Evolutionary conservation across 1,284 basidiomycete genomes (phyloP).

Genomic region (Tylopilus microsporus): DNA sequence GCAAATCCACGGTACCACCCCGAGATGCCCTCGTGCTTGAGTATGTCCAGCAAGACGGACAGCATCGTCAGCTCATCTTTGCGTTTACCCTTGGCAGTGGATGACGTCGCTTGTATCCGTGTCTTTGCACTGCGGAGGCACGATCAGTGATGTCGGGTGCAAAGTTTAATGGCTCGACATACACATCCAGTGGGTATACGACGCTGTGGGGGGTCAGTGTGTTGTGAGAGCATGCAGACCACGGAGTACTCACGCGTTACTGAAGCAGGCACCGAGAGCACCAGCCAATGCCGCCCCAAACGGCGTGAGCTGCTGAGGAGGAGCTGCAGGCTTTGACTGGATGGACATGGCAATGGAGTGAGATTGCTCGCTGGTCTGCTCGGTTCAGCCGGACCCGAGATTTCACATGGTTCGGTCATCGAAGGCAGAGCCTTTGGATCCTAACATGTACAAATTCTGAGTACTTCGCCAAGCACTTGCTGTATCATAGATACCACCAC

Average conservation of each 20-base stretch:
- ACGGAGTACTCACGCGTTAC: slow-evolving; percentile 71
- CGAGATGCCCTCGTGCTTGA: slow-evolving; percentile 72
- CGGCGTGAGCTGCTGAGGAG: slow-evolving; percentile 66
- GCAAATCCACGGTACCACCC: slow-evolving; percentile 92
- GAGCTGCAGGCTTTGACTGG: slow-evolving; percentile 25
- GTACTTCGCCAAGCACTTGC: too few relatives aligned
- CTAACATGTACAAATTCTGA: too few relatives aligned
- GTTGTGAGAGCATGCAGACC: background rate
- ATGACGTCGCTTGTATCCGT: slow-evolving; percentile 75
- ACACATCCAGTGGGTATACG: slow-evolving; percentile 94
- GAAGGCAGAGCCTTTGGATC: too few relatives aligned
- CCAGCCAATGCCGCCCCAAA: slow-evolving; percentile 92
- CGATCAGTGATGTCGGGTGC: slow-evolving; percentile 2
- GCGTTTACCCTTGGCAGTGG: slow-evolving; percentile 46
- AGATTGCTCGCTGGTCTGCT: too few relatives aligned
- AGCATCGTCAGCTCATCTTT: slow-evolving; percentile 61
- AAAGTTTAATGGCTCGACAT: slow-evolving; percentile 36
- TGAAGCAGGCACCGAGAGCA: slow-evolving; percentile 90
- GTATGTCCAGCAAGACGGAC: slow-evolving; percentile 62
- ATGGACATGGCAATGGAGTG: slow-evolving; percentile 20
- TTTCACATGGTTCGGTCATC: too few relatives aligned
- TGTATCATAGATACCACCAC: too few relatives aligned
- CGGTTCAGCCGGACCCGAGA: too few relatives aligned
- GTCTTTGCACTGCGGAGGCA: slow-evolving; percentile 75
- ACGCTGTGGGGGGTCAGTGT: slow-evolving; percentile 48